Evolutionary conservation across 345 rosid genomes (phyloP), one percentile per base, ranked within the genome.

Genomic region (Nasturtium officinale): DNA sequence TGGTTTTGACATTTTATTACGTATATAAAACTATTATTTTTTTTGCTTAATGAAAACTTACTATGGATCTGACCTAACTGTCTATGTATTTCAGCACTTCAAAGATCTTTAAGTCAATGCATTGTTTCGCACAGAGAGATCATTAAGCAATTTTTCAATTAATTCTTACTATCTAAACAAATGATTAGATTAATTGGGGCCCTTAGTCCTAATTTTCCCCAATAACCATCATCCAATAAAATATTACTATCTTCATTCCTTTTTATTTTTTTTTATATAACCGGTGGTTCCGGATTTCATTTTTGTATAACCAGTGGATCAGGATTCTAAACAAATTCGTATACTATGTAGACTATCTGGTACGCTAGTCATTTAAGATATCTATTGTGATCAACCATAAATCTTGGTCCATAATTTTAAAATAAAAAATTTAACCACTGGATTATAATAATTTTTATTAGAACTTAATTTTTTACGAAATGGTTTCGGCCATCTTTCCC

Each of bases 41-140:
- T n/a, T 40, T 52, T 61, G 18, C 6, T 51, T 29, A 47, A 61
- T 13, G 47, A 25, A 55, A 46, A 61, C 51, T 71, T 8, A 37
- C 20, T 50, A 62, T 62, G 70, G 55, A 72, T 72, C 76, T 72
- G 76, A 63, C 76, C 76, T 72, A 73, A 73, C 71, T 72, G 43
- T 35, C 42, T 61, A 12, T 59, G 74, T 59, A 18, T 60, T 70
- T 71, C 75, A 61, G 42, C 51, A 30, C 51, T 71, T 61, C 38
- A n/a, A 71, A 61, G 33, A 51, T 61, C 70, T 72, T 63, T 45
- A 56, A 76, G 74, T 69, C 79, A 68, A 69, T 13, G 48, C 69
- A 43, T 47, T 74, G 61, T 52, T 64, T 75, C 50, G 46, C 53
- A 58, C 2, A 38, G 45, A 74, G 67, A 65, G 43, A 57, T 56